These are phyloP conservation scores for Globisporangium iwayamae DNA, from an alignment of 352 stramenopile genomes.

Conservation along the genomic window DNA sequence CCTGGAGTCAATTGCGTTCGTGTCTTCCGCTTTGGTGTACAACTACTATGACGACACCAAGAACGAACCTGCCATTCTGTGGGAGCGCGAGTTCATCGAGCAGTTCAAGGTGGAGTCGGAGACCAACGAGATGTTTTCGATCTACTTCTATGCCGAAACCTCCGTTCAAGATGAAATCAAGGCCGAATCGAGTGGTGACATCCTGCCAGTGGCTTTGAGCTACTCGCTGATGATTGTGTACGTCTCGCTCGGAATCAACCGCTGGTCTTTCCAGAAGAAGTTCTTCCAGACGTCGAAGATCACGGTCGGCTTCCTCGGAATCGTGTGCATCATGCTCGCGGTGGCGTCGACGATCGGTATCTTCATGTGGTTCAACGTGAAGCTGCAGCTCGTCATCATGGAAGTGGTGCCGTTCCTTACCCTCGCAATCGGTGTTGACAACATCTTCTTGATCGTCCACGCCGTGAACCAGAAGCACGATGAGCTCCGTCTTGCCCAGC, in stretches of 20 bases:
- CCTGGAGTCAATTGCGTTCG: constrained; percentile 38
- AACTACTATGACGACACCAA: constrained; percentile 49
- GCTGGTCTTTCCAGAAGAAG: constrained; percentile 37
- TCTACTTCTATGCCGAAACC: constrained; percentile 59
- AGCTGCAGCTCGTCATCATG: constrained; percentile 72
- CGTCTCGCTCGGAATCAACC: constrained; percentile 62
- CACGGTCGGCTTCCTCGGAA: constrained; percentile 45
- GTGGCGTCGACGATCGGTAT: constrained; percentile 57
- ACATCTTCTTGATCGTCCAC: constrained; percentile 69
- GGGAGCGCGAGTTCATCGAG: constrained; percentile 60
- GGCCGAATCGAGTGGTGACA: constrained; percentile 43
- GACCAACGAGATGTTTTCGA: constrained; percentile 41
- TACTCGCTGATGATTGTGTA: constrained; percentile 70
- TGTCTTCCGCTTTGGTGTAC: constrained; percentile 56
- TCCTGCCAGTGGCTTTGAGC: constrained; percentile 44
- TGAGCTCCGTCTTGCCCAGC: constrained; percentile 26
- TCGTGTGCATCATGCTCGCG: constrained; percentile 55
- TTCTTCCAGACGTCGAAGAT: constrained; percentile 66
- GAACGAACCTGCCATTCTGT: constrained; percentile 46
- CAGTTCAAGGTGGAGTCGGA: constrained; percentile 39
- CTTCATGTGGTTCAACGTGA: constrained; percentile 57
- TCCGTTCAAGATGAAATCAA: constrained; percentile 62
- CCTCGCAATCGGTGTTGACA: constrained; percentile 65
- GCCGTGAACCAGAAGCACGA: constrained; percentile 49
- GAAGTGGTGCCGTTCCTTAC: constrained; percentile 68